A percentile compares a stretch with the other conserved stretches of the same genome.
These are phyloP conservation scores for Pseudonectria foliicola DNA, from an alignment of 2,329 filamentous ascomycete species.

Conservation along the genomic window DNA sequence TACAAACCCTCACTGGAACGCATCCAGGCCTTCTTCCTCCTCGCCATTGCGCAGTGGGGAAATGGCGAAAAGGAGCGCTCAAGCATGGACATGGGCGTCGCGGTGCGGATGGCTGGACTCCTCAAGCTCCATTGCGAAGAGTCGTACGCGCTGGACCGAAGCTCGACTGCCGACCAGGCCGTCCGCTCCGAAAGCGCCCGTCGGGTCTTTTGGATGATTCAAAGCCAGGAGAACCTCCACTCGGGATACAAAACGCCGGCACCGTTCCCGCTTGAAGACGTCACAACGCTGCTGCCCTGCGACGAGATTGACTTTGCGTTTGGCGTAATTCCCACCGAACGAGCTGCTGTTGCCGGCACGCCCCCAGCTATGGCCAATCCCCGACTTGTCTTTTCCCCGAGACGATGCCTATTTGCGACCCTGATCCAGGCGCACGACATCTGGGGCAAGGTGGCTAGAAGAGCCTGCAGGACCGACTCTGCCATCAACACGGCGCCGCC, in stretches of 20 bases:
- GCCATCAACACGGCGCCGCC: constrained; percentile 7
- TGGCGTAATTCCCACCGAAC: constrained; percentile 19
- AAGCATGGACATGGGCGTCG: constrained; percentile 31
- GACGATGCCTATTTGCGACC: constrained; percentile 30
- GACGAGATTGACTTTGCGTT: constrained; percentile 32
- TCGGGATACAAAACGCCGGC: constrained; percentile 26
- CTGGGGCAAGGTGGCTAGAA: constrained; percentile 29
- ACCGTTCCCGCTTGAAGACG: constrained; percentile 27
- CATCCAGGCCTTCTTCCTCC: constrained; percentile 26
- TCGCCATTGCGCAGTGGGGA: constrained; percentile 28
- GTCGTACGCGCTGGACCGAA: constrained; percentile 21
- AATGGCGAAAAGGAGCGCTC: constrained; percentile 25
- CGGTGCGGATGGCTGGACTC: constrained; percentile 28
- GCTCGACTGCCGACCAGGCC: constrained; percentile 21
- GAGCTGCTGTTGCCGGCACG: constrained; percentile 27
- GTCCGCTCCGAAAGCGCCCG: constrained; percentile 27
- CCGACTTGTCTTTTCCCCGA: constrained; percentile 12
- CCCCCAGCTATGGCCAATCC: constrained; percentile 22
- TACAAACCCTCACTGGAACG: constrained; percentile 21
- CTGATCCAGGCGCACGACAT: constrained; percentile 30
- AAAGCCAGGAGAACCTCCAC: constrained; percentile 30
- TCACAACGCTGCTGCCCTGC: constrained; percentile 29
- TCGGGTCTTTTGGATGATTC: constrained; percentile 31
- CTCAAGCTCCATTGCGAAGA: constrained; percentile 31
- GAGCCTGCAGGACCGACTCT: constrained; percentile 15